Base-by-base conservation (phyloP, 139 green algal species). In the Medakamo hakoo region DNA sequence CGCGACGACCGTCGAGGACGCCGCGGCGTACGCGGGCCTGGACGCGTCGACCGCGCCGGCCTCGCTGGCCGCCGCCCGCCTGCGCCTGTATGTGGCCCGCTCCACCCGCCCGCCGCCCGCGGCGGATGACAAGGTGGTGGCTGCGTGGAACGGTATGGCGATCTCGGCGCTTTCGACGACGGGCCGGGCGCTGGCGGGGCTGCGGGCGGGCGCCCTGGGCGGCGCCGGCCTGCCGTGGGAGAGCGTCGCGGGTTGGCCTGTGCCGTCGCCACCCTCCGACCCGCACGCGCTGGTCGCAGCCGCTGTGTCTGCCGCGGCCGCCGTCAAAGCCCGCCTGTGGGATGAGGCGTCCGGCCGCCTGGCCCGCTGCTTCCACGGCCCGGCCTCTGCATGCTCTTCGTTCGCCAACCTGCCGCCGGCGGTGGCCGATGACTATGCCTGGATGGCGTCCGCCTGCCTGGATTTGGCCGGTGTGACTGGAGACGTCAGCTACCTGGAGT, bases 121-220 rank as follows among this genome's bases (percentile, higher is more conserved):
- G 27, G 68, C 90, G 1, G 88, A 95, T 66, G 80, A 96, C 49
- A 95, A 95, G 85, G 87, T 89, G 60, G 87, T 95, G 60, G 71
- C 88, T n/a, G 83, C 87, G 1, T 95, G 88, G 88, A 94, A 95
- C 67, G 88, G 88, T 26, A 83, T 93, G 71, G 75, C 69, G 27
- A 89, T 95, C 28, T 76, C 70, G 0, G 87, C 88, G 0, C 80
- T 89, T 60, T 82, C 88, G 5, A 68, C 65, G 22, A 88, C 88
- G 0, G 73, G 80, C 0, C 63, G 76, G 0, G 70, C 83, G 20
- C 72, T 95, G 49, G 55, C 64, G 23, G n/a, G n/a, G n/a, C n/a
- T n/a, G n/a, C n/a, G n/a, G n/a, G n/a, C n/a, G n/a, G n/a, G n/a
- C n/a, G n/a, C n/a, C n/a, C n/a, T n/a, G n/a, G n/a, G n/a, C n/a